Base-by-base conservation (phyloP, 2,329 filamentous ascomycete genomes). In the Colletotrichum orchidophilum region DNA sequence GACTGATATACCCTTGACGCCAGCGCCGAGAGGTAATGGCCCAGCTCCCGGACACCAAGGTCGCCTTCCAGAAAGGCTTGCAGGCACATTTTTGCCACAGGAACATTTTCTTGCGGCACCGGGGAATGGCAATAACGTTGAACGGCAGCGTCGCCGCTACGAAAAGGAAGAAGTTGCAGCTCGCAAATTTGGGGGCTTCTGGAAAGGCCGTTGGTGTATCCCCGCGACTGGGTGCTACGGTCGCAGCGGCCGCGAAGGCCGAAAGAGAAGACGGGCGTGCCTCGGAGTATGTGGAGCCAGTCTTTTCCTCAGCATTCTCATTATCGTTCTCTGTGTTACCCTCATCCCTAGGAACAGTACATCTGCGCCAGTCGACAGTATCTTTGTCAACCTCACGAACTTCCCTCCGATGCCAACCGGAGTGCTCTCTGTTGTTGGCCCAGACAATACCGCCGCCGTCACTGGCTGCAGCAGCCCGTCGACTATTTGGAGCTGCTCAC, bases 371-470 rank as follows among this genome's bases (percentile, higher is more conserved):
- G 62, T 74, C 9, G 81, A 81, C n/a, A 85, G 84, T 1, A 84
- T 85, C 62, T 98, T 94, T 92, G 86, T 97, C 67, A 97, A 97
- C 78, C 80, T 97, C 72, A 97, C 95, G 1, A 91, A 91, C 61
- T 97, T 94, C 75, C 95, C 95, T 21, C 92, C 95, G 0, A 94
- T 98, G 77, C 94, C 94, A 1, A 96, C 93, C 0, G 96, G 95
- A 0, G 87, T 96, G 21, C 87, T 94, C 72, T 97, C 94, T 0
- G 87, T 98, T 18, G 89, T 93, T 18, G 92, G 92, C 5, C 90
- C 94, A 0, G 88, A 93, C 75, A 90, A 92, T 60, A 87, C 88
- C 0, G 82, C 87, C 2, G 83, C 89, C n/a, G 87, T 90, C 64
- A 89, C 88, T 26, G 89, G 88, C 7, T 98, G 95, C 75, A 90